phyloP scores from a whole-genome alignment of 352 stramenopile genomes.

The Phytophthora multivora region DNA sequence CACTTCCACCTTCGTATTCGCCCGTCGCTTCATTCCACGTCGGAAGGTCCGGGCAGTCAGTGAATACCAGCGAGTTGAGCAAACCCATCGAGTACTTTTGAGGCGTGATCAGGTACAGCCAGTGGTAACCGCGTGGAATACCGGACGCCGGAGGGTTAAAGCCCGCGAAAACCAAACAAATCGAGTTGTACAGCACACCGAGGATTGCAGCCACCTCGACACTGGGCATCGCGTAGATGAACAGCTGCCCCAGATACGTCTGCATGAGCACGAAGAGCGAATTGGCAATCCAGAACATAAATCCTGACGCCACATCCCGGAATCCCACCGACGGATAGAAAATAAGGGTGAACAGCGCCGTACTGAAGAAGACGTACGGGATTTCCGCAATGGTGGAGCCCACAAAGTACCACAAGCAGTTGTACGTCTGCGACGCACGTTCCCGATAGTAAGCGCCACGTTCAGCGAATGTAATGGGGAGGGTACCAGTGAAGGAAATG shows the following conservation, averaged over 20 bases:
- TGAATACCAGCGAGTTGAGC: conserved; percentile 38
- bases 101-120: conserved; percentile 49
- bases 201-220: conserved; percentile 45
- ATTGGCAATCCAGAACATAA: conserved; percentile 49
- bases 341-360: conserved; percentile 45
- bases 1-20: conserved; percentile 20
- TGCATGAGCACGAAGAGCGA: conserved; percentile 42
- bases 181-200: conserved; percentile 43
- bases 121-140: conserved; percentile 45
- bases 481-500: conserved; percentile 70
- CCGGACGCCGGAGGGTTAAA: conserved; percentile 39
- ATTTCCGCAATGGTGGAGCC: conserved; percentile 82
- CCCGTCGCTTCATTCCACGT: conserved; percentile 21
- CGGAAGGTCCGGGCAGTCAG: conserved; percentile 28
- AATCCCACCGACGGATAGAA: conserved; percentile 61
- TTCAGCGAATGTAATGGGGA: conserved; percentile 82
- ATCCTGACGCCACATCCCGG: conserved; percentile 28
- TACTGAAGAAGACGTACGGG: conserved; percentile 50
- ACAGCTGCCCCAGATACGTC: conserved; percentile 42
- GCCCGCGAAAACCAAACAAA: conserved; percentile 47
- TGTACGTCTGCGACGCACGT: conserved; percentile 87
- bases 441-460: conserved; percentile 75
- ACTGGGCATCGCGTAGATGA: conserved; percentile 41
- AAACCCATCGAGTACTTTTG: conserved; percentile 38
- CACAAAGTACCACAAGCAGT: conserved; percentile 67